Conservation (phyloP, 192 early-diverging fungal genomes). For the Coemansia sp. region DNA sequence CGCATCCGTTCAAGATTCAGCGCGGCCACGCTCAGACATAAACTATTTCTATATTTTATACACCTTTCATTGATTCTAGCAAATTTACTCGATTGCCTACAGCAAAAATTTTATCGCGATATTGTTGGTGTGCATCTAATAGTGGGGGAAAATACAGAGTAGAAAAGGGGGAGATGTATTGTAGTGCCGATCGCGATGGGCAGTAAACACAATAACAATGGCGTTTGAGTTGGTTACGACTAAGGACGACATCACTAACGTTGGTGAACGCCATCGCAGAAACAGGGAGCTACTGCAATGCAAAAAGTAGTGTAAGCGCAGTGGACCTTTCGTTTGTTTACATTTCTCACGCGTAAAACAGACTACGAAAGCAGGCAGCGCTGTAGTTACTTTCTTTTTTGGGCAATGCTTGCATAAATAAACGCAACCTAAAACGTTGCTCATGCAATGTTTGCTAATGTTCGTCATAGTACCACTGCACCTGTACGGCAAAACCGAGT, state of each 20-base stretch:
- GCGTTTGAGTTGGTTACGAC: not conserved
- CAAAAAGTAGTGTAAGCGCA: not conserved
- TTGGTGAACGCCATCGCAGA: constrained; percentile 4
- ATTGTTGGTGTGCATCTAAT: too few relatives aligned
- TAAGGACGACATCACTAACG: constrained; percentile 7
- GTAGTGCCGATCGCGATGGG: not conserved
- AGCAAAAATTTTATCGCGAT: not conserved
- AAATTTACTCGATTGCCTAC: not conserved
- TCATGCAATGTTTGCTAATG: not conserved
- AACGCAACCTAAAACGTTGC: not conserved
- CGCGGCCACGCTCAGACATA: not conserved
- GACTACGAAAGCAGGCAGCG: not conserved
- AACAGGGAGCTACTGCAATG: not conserved
- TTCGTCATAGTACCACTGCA: not conserved
- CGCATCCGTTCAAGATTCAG: constrained; percentile 80
- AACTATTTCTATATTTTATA: not conserved
- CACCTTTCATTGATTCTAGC: not conserved
- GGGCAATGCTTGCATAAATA: not conserved
- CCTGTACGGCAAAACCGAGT: not conserved
- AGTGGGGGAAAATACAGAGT: not conserved
- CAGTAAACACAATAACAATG: constrained; percentile 14
- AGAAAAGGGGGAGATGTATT: not conserved
- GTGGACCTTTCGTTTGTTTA: not conserved
- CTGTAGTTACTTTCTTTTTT: not conserved
- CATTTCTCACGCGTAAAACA: not conserved